Conservation (phyloP, 2,329 filamentous ascomycete species). For the Sporothrix brasiliensis region DNA sequence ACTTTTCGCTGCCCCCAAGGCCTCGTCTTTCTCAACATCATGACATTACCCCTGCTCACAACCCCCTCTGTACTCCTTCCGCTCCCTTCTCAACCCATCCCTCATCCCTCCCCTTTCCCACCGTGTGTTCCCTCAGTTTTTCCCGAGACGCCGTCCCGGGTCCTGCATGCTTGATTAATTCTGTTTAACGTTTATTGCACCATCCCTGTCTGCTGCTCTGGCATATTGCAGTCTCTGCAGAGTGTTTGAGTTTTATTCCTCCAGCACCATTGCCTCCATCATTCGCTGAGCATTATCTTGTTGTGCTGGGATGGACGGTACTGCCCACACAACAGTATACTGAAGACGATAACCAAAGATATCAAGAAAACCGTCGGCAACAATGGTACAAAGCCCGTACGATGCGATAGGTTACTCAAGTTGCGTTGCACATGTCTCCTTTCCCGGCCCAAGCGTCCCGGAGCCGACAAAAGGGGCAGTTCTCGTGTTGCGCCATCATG, state of each 20-base stretch:
- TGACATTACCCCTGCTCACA: not conserved
- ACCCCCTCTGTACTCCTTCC: not conserved
- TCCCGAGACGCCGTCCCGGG: conserved; percentile 31
- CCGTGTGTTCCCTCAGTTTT: conserved; percentile 2
- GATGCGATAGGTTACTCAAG: conserved; percentile 14
- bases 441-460: not conserved
- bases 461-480: not conserved
- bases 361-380: no score
- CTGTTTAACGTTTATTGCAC: conserved; percentile 24
- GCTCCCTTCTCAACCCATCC: not conserved
- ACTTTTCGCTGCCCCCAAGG: no score
- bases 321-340: no score
- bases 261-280: not conserved
- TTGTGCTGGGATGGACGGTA: no score
- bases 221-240: no score
- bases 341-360: no score
- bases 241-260: not conserved
- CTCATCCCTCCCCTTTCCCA: conserved; percentile 8
- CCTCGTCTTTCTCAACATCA: no score
- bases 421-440: not conserved
- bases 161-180: conserved; percentile 22
- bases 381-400: not conserved
- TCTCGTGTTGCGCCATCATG: conserved; percentile 9
- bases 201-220: not conserved
- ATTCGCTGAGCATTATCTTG: no score